Evolutionary conservation across 108 stramenopile genomes (phyloP).

Genomic region (Parietichytrium sp.): DNA sequence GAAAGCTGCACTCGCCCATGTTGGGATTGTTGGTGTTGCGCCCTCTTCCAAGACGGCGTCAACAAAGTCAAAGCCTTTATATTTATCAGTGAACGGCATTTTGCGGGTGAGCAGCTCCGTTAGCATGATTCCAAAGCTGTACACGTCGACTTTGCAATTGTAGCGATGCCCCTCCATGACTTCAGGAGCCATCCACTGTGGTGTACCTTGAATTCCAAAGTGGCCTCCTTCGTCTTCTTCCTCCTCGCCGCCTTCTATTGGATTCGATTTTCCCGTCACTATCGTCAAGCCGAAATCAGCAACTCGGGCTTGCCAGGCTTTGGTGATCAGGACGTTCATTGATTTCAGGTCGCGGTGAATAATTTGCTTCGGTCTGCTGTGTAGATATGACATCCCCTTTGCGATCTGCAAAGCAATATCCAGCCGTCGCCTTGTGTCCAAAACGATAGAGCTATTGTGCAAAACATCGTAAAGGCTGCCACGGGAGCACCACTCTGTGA

Average conservation of each 20-base stretch:
- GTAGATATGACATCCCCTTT: constrained; percentile 88
- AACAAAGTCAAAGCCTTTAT: constrained; percentile 39
- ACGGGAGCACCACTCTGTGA: constrained; percentile 79
- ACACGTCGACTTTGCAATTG: constrained; percentile 41
- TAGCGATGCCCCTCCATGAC: constrained; percentile 40
- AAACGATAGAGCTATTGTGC: constrained; percentile 71
- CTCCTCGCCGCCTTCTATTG: neutral
- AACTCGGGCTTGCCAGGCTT: constrained; percentile 80
- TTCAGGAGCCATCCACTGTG: constrained; percentile 93
- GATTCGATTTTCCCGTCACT: constrained; percentile 46
- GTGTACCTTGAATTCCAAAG: constrained; percentile 67
- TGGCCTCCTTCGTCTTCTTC: neutral
- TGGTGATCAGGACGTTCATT: constrained; percentile 81
- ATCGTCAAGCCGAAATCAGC: constrained; percentile 90
- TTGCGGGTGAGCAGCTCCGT: constrained; percentile 10
- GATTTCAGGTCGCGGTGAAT: constrained; percentile 88
- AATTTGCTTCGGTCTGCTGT: constrained; percentile 79
- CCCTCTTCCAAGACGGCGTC: constrained; percentile 42
- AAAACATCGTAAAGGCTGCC: constrained; percentile 82
- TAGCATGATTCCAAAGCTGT: constrained; percentile 38
- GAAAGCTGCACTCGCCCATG: constrained; percentile 15
- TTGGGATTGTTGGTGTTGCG: constrained; percentile 35
- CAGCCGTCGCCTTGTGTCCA: constrained; percentile 62
- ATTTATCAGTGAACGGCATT: constrained; percentile 38
- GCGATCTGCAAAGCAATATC: constrained; percentile 73